Evolutionary conservation across 1,139 yeast species (phyloP).

Genomic region (Hemisphaericaspora xylanilytica): DNA sequence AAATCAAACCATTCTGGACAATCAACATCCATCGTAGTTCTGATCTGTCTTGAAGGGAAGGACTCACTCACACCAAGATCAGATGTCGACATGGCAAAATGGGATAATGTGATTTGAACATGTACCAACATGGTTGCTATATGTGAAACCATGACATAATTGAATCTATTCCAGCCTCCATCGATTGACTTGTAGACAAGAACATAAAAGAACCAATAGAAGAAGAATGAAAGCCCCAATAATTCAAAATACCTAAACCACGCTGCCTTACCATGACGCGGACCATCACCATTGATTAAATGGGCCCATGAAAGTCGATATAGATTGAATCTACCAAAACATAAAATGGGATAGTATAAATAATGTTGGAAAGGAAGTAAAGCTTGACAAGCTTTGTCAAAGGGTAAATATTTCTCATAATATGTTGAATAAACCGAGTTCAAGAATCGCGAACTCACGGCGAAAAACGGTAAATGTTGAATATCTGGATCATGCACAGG

Average conservation of each 20-base stretch:
- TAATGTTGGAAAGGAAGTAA: constrained; percentile 65
- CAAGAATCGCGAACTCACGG: constrained; percentile 72
- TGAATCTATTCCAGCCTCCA: constrained; percentile 50
- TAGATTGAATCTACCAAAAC: constrained; percentile 83
- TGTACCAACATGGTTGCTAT: constrained; percentile 85
- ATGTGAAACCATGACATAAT: constrained; percentile 71
- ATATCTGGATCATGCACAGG: constrained; percentile 94
- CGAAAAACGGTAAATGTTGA: constrained; percentile 88
- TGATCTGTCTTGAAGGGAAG: constrained; percentile 75
- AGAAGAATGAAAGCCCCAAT: constrained; percentile 63
- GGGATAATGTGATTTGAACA: constrained; percentile 86
- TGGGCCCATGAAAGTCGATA: constrained; percentile 81
- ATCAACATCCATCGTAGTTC: constrained; percentile 94
- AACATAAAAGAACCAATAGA: constrained; percentile 77
- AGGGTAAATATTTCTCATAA: constrained; percentile 63
- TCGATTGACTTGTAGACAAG: constrained; percentile 53
- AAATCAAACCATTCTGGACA: constrained; percentile 93
- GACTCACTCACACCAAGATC: constrained; percentile 80
- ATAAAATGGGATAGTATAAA: constrained; percentile 72
- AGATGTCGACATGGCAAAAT: constrained; percentile 91
- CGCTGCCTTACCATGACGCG: constrained; percentile 76
- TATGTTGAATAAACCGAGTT: constrained; percentile 73
- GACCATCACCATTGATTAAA: constrained; percentile 70
- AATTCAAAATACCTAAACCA: constrained; percentile 82
- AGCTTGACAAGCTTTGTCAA: constrained; percentile 62